Evolutionary conservation across 83 land plant genomes (phyloP).

Genomic region (Thuja plicata): DNA sequence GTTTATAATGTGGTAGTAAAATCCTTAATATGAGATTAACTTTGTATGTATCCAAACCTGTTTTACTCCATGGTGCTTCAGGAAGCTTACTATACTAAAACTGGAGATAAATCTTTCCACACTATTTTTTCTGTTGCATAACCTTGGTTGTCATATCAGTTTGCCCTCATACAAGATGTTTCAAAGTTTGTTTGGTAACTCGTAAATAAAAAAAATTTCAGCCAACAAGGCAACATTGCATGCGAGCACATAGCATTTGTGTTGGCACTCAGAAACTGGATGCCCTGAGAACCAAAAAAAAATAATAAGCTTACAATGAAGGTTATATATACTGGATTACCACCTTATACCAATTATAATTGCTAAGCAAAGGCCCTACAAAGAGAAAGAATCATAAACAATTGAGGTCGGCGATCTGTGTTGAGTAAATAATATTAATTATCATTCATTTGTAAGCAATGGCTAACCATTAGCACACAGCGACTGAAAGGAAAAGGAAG

Average conservation of each 20-base stretch:
- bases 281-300: background rate
- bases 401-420: too few species aligned
- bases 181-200: background rate
- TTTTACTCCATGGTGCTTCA: background rate
- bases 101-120: background rate
- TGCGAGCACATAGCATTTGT: background rate
- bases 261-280: background rate
- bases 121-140: background rate
- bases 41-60: background rate
- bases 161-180: background rate
- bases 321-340: too few species aligned
- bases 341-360: too few species aligned
- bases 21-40: background rate
- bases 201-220: background rate
- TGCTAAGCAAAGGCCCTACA: too few species aligned
- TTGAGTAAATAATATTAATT: too few species aligned
- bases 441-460: too few species aligned
- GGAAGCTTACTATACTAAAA: background rate
- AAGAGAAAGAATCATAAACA: too few species aligned
- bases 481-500: too few species aligned
- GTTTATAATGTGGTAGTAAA: background rate
- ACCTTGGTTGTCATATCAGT: background rate
- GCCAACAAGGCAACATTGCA: background rate
- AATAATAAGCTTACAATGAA: background rate
- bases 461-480: too few species aligned